Conservation (phyloP, 2,329 filamentous ascomycete species). For the Calonectria pseudoturangicola region DNA sequence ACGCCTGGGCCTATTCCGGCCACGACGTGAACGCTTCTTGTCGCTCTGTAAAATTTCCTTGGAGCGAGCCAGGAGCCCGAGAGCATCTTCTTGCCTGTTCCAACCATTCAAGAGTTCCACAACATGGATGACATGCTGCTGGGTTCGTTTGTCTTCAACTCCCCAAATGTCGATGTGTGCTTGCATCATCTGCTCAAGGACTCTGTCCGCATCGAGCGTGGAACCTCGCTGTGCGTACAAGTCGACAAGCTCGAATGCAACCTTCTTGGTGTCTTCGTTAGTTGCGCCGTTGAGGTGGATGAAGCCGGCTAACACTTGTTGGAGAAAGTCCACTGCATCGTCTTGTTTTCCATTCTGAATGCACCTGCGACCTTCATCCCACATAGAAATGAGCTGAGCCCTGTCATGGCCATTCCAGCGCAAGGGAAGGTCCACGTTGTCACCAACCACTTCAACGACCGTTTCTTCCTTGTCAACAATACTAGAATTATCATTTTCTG, state of each 20-base stretch:
- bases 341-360: background rate
- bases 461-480: too few species aligned
- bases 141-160: constrained; percentile 6
- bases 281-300: background rate
- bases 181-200: constrained; percentile 16
- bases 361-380: background rate
- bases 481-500: too few species aligned
- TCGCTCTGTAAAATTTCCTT: constrained; percentile 4
- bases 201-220: background rate
- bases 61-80: constrained; percentile 8
- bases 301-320: background rate
- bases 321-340: background rate
- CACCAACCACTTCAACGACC: too few species aligned
- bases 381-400: background rate
- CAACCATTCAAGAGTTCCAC: constrained; percentile 25
- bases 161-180: constrained; percentile 4
- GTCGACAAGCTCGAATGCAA: constrained; percentile 1
- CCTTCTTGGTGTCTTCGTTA: constrained; percentile 12
- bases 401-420: constrained; percentile 7
- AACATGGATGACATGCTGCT: constrained; percentile 1
- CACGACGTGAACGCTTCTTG: background rate
- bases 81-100: constrained; percentile 13
- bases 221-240: background rate
- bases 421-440: constrained; percentile 1
- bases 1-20: background rate